Conservation (phyloP, 352 stramenopile species). For the Phytophthora pluvialis region DNA sequence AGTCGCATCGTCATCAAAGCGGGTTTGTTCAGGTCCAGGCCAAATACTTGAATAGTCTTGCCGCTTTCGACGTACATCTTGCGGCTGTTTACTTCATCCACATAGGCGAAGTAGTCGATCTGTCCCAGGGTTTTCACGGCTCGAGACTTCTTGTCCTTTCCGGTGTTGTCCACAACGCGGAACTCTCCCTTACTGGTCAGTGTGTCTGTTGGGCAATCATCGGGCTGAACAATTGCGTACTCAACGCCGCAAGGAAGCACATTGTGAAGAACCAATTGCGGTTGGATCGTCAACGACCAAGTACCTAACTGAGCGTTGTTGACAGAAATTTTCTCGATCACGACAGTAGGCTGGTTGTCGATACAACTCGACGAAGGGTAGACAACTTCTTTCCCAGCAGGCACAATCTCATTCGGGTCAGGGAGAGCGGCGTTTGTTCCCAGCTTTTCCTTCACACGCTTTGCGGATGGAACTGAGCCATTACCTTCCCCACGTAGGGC, state of each 20-base stretch:
- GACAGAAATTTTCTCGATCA: slow-evolving; percentile 74
- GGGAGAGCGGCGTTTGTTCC: slow-evolving; percentile 66
- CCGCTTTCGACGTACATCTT: slow-evolving; percentile 81
- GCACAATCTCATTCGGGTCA: slow-evolving; percentile 47
- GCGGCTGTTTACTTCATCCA: slow-evolving; percentile 82
- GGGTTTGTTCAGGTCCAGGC: slow-evolving; percentile 65
- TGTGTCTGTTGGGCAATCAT: slow-evolving; percentile 69
- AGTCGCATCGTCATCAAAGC: slow-evolving; percentile 84
- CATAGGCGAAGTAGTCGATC: slow-evolving; percentile 75
- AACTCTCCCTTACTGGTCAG: slow-evolving; percentile 71
- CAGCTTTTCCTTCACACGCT: slow-evolving; percentile 72
- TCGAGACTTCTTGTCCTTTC: slow-evolving; percentile 54
- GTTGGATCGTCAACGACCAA: slow-evolving; percentile 84
- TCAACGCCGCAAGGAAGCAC: slow-evolving; percentile 84
- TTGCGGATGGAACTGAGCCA: slow-evolving; percentile 51
- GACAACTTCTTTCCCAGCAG: slow-evolving; percentile 64
- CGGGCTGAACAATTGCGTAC: slow-evolving; percentile 81
- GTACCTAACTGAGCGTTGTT: slow-evolving; percentile 64
- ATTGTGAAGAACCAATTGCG: slow-evolving; percentile 84
- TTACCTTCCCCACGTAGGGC: slow-evolving; percentile 53
- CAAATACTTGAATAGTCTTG: slow-evolving; percentile 83
- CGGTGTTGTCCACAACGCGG: slow-evolving; percentile 35
- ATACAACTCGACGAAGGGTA: slow-evolving; percentile 79
- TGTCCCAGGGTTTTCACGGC: slow-evolving; percentile 55
- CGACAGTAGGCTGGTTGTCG: slow-evolving; percentile 82